Base-by-base conservation (phyloP, 2,329 filamentous ascomycete species). In the Pestalotiopsis fici region DNA sequence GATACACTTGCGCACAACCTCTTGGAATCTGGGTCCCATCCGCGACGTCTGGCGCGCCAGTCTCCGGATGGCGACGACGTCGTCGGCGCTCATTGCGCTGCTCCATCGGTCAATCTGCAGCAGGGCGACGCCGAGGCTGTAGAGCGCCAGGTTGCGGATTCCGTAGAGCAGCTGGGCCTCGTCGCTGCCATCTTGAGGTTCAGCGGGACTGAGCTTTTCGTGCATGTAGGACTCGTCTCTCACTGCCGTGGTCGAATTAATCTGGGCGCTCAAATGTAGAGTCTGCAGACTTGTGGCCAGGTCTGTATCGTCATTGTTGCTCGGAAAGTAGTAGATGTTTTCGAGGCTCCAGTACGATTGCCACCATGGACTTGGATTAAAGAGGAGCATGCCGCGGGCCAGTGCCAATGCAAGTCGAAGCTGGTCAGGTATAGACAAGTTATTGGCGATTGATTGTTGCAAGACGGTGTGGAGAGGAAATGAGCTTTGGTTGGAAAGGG, bases 41-140 rank as follows among this genome's bases (percentile, higher is more conserved):
- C 28, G 15, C 11, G 55, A 59, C 4, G 28, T 27, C 15, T 39
- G 62, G 2, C 23, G 59, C 15, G 64, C 57, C 18, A 65, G 59
- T 23, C 43, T 63, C 27, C 68, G 65, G 25, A 68, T 65, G 18
- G 57, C 23, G 3, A 62, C 54, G 4, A 65, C 64, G n/a, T 69
- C 69, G 12, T 66, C 65, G 43, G 47, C 66, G 1, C 61, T 18
- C 3, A 67, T n/a, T 4, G 43, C 13, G 1, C 56, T 37, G 1
- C 56, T 37, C 66, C 69, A 69, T 21, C 65, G 50, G 4, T 67
- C 69, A 18, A 71, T 70, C 59, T 69, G 67, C 3, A 71, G 65
- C 3, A 71, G 28, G 11, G 65, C 69, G 3, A 70, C 69, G 0
- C 70, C 70, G 3, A 70, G 31, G 4, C 39, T 37, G 43, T 69